Base-by-base conservation (phyloP, 768 basidiomycete species). In the Amanita rimosa region DNA sequence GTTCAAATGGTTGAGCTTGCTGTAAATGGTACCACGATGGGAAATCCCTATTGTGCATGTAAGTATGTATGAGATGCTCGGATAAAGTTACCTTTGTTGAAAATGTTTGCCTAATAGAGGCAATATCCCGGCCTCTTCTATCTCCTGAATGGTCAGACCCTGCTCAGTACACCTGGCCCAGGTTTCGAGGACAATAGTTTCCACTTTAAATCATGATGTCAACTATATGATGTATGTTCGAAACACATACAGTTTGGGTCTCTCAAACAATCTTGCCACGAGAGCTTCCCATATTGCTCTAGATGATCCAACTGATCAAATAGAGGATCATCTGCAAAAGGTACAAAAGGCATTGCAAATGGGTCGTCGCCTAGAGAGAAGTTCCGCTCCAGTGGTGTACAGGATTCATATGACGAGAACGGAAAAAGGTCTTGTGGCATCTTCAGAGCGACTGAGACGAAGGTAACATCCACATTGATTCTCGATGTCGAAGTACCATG, bases 311-410 rank as follows among this genome's bases (percentile, higher is more conserved):
- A 26, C 29, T 59, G 62, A 44, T 76, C 54, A 53, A 86, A 87
- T 0, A 41, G 55, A 2, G 71, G 68, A 38, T 85, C 83, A 55
- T 86, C 82, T 0, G 74, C 67, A 46, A 76, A 76, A 1, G 83
- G 82, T 5, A 83, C 60, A 58, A 83, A 86, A 2, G 69, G 67
- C 68, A 84, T 72, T 17, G 64, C 60, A 51, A 70, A 65, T 5
- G 75, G 63, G 50, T 85, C 83, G 51, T 85, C 82, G 3, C 78
- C 81, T 14, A 67, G 64, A 39, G 71, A 67, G 13, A 79, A 63
- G 40, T 67, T 79, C 40, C 70, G 67, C 9, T 58, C 54, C 2
- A 68, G 53, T 1, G 81, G 77, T 2, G 78, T 66, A 56, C 79
- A 83, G 1, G 69, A 64, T 54, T 83, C 80, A 56, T 85, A 84